Base-by-base conservation (phyloP, 805 yeast genomes). In the Saccharomyces paradoxus region DNA sequence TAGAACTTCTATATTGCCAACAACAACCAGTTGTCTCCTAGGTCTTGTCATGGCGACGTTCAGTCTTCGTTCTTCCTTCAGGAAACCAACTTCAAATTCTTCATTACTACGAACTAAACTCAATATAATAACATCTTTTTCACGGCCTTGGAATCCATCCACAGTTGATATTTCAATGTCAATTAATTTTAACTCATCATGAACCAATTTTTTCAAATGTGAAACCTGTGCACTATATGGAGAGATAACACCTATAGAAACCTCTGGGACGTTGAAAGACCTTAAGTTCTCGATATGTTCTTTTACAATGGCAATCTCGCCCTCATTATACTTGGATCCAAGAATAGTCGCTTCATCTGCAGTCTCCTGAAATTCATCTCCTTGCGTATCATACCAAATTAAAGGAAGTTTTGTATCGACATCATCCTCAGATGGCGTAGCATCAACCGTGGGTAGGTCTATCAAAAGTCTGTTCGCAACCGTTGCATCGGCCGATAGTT, bases 61-160 rank as follows among this genome's bases (percentile, higher is more conserved):
- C 49, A 91, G 74, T 61, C 99, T 78, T 63, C 94, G 74, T 53
- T 80, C 77, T 60, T 92, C 97, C 26, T 77, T 76, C 53, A 94
- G 72, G 64, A 92, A 94, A 9, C 98, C 98, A 49, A 91, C 84
- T 52, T 85, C 87, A 32, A 77, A 68, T 1, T 71, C 62, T 22
- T 79, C 84, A 67, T 92, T 92, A 44, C 94, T 85, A 58, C 99
- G 76, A 2, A 92, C 97, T 53, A 92, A 69, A 1, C 94, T 79
- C 12, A 94, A 71, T 1, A 92, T 77, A 6, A 92, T 89, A 0
- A 83, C 85, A 62, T 91, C 95, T 68, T 92, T 94, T 65, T 92
- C 99, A 57, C 97, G 75, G 1, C 99, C 99, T 73, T 92, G 99
- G 64, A 92, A 94, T 1, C 97, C 97, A 71, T 92, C 99, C 4